A percentile compares a stretch with the other conserved stretches of the same genome.
Conservation (phyloP, 805 yeast genomes). For the Kazachstania viticola region DNA sequence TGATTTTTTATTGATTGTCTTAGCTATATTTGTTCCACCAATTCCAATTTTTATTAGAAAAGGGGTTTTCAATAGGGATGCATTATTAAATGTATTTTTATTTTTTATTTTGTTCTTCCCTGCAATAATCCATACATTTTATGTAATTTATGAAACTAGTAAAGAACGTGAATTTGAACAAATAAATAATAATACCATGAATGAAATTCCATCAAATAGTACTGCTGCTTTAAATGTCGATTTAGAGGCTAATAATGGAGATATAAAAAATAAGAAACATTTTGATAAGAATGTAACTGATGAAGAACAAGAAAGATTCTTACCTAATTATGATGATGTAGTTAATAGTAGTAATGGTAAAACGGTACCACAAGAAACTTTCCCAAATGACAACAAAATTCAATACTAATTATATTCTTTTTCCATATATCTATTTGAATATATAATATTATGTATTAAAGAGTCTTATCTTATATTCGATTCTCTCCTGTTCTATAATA, state of each 20-base stretch:
- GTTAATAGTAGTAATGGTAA: too few species aligned
- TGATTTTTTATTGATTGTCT: slow-evolving; percentile 11
- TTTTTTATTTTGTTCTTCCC: slow-evolving; percentile 16
- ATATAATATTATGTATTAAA: too few species aligned
- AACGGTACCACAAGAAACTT: slow-evolving; percentile 2
- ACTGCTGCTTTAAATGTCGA: slow-evolving; percentile 11
- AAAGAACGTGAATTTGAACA: slow-evolving; percentile 9
- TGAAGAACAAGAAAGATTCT: background rate
- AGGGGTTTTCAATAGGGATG: slow-evolving; percentile 15
- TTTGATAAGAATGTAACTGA: too few species aligned
- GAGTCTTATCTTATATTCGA: too few species aligned
- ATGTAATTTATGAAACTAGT: slow-evolving; percentile 18
- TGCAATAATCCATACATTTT: slow-evolving; percentile 17
- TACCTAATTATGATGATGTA: slow-evolving; percentile 15
- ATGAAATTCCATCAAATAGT: slow-evolving; percentile 6
- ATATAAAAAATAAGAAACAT: background rate
- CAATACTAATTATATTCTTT: slow-evolving; percentile 5
- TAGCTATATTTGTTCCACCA: slow-evolving; percentile 18
- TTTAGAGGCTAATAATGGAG: slow-evolving; percentile 6
- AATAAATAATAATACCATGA: slow-evolving; percentile 1
- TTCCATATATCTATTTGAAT: too few species aligned
- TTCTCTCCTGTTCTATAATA: too few species aligned
- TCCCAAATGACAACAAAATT: slow-evolving; percentile 13
- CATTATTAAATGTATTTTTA: slow-evolving; percentile 12
- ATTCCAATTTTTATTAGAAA: slow-evolving; percentile 13